These are phyloP conservation scores for Pseudogymnoascus destructans DNA, from an alignment of 2,329 filamentous ascomycete species.

Conservation along the genomic window DNA sequence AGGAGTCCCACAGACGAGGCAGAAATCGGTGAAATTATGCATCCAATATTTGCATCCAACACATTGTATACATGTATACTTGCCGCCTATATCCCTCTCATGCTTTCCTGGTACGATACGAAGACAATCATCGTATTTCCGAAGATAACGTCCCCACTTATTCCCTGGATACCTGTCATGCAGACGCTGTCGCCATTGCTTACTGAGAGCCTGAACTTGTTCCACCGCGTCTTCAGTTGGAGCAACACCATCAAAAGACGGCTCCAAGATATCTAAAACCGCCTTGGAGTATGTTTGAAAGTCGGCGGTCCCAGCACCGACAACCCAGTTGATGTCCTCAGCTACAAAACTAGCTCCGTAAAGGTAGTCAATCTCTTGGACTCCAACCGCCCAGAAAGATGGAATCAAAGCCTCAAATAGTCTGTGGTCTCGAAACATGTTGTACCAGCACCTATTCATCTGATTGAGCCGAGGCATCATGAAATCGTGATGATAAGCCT, in stretches of 20 bases:
- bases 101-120: not conserved
- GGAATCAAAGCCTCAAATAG: not conserved
- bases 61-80: not conserved
- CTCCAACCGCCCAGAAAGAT: not conserved
- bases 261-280: not conserved
- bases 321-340: not conserved
- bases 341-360: not conserved
- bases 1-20: not conserved
- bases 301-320: not conserved
- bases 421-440: not conserved
- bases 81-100: not conserved
- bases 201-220: not conserved
- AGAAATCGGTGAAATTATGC: not conserved
- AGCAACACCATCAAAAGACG: not conserved
- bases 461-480: not conserved
- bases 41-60: not conserved
- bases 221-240: not conserved
- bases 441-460: not conserved
- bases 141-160: not conserved
- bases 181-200: not conserved
- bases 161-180: not conserved
- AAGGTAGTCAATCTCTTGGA: not conserved
- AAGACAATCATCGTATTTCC: not conserved
- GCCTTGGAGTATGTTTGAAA: not conserved
- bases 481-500: not conserved